Conservation (phyloP, 2,329 filamentous ascomycete genomes). For the Fusarium paranaense region DNA sequence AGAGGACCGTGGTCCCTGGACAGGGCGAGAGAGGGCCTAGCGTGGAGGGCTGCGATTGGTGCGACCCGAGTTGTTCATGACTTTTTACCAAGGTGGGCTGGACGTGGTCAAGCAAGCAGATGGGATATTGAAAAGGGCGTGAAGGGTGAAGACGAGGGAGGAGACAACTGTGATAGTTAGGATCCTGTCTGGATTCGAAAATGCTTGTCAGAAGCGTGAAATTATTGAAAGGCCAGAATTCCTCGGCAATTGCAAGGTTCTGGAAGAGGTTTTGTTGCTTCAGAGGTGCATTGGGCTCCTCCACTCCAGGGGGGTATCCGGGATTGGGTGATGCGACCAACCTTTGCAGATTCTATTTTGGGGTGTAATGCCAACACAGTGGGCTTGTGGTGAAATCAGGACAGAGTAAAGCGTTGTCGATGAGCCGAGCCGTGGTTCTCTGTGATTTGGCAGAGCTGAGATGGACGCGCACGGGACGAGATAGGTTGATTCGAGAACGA, state of each 20-base stretch:
- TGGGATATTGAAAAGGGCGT: background rate
- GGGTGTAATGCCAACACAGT: conserved; percentile 37
- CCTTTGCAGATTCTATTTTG: conserved; percentile 41
- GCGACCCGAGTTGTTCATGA: conserved; percentile 29
- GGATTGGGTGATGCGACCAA: conserved; percentile 39
- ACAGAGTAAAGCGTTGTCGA: background rate
- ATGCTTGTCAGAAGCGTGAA: background rate
- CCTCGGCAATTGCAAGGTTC: conserved; percentile 7
- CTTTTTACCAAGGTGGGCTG: conserved; percentile 14
- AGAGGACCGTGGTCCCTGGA: conserved; percentile 38
- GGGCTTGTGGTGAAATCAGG: conserved; percentile 16
- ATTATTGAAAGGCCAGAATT: background rate
- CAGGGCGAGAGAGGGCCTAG: conserved; percentile 40
- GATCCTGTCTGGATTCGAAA: background rate
- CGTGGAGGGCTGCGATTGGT: conserved; percentile 50
- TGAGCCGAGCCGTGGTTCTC: background rate
- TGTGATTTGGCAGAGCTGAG: background rate
- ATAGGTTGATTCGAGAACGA: background rate
- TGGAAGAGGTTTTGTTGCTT: conserved; percentile 15
- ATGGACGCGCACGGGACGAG: background rate
- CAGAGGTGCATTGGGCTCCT: conserved; percentile 29
- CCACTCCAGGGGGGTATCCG: conserved; percentile 20
- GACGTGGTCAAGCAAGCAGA: conserved; percentile 2
- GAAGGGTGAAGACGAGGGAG: background rate
- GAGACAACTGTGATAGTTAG: background rate